Conservation (phyloP, 257 asterid genomes). For the Lithospermum erythrorhizon region DNA sequence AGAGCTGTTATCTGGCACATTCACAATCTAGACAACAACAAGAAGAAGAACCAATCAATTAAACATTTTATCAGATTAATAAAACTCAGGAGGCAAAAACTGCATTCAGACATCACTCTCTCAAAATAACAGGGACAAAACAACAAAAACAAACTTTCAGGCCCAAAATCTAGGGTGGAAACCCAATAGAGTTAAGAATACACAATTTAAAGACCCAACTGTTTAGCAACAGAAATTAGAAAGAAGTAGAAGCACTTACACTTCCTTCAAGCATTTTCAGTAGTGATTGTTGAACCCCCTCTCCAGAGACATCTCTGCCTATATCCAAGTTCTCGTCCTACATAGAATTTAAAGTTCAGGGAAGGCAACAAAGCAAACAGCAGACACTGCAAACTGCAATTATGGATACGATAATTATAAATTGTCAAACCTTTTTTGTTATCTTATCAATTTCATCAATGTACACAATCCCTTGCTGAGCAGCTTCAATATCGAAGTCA, state of each 20-base stretch:
- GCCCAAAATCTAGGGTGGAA: not conserved
- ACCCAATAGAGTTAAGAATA: not conserved
- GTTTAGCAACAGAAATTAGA: not conserved
- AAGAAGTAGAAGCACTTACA: constrained; percentile 33
- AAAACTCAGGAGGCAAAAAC: constrained; percentile 1
- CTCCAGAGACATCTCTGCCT: constrained; percentile 93
- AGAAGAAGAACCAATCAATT: constrained; percentile 5
- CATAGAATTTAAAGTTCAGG: constrained; percentile 26
- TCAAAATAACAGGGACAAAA: not conserved
- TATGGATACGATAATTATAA: constrained; percentile 3
- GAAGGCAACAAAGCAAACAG: constrained; percentile 18
- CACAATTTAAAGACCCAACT: not conserved
- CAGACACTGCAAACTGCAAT: constrained; percentile 8
- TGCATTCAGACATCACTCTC: not conserved
- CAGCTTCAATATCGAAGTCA: constrained; percentile 74
- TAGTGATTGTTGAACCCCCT: constrained; percentile 92
- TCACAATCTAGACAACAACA: constrained; percentile 53
- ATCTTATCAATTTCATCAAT: constrained; percentile 94
- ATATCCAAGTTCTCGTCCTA: constrained; percentile 63
- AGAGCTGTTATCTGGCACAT: constrained; percentile 71
- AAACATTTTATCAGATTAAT: constrained; percentile 1
- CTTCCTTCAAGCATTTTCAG: constrained; percentile 97
- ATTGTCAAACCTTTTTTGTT: constrained; percentile 64
- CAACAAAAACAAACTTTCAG: not conserved
- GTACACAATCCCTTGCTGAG: constrained; percentile 86